These are phyloP conservation scores for barley (Hordeum vulgare) DNA, from an alignment of 176 grass and related monocot genomes.

Conservation along the genomic window MorexV3_pseudomolecules_assembly NC_058522.1:499525985-499526484, in stretches of 20 bases:
- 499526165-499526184: background rate
- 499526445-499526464: background rate
- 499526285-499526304: background rate
- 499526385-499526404: background rate
- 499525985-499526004: conserved; percentile 3
- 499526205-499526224: background rate
- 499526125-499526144: background rate
- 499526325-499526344: conserved; percentile 38
- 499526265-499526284: background rate
- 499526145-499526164: too few relatives aligned
- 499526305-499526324: background rate
- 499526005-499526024: background rate
- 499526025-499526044: background rate
- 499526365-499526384: conserved; percentile 5
- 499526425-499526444: conserved; percentile 19
- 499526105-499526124: background rate
- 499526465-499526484: too few relatives aligned
- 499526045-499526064: background rate
- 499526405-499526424: conserved; percentile 30
- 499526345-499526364: conserved; percentile 47
- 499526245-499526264: fast-evolving
- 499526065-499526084: background rate
- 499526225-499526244: background rate
- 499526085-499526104: background rate
- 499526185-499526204: background rate